These are phyloP conservation scores for Morella rubra DNA, from an alignment of 306 rosid species.

Conservation along the genomic window DNA sequence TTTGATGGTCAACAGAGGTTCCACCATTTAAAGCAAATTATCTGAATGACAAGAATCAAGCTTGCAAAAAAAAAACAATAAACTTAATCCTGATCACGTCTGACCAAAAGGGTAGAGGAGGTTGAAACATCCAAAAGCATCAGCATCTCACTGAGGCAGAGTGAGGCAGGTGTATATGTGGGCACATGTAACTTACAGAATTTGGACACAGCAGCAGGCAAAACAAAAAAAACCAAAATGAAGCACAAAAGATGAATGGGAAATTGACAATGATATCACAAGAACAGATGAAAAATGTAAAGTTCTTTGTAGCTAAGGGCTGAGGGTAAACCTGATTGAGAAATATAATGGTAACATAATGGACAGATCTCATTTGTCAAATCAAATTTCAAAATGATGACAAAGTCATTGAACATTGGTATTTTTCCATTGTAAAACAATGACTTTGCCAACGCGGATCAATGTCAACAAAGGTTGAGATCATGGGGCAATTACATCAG, in stretches of 20 bases:
- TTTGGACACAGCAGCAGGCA: not conserved
- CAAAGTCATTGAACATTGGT: not conserved
- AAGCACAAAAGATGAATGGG: not conserved
- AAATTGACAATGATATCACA: not conserved
- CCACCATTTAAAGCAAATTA: slow-evolving; percentile 29
- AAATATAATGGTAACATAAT: not conserved
- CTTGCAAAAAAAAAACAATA: not conserved
- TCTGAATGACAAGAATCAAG: slow-evolving; percentile 3
- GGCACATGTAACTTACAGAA: not conserved
- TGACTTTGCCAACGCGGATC: not conserved
- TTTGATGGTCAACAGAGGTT: slow-evolving; percentile 15
- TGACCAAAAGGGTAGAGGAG: not conserved
- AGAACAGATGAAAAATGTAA: slow-evolving; percentile 1
- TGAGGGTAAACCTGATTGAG: not conserved
- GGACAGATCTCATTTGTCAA: too few relatives aligned
- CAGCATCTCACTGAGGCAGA: not conserved
- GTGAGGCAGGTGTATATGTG: not conserved
- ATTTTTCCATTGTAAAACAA: not conserved
- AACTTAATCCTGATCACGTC: not conserved
- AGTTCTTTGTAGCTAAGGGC: not conserved
- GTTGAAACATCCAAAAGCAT: not conserved
- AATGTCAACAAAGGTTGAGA: not conserved
- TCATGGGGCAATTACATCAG: not conserved
- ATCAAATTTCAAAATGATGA: not conserved
- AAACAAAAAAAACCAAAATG: not conserved